Base-by-base conservation (phyloP, 805 yeast genomes). In the Metschnikowia shivogae region DNA sequence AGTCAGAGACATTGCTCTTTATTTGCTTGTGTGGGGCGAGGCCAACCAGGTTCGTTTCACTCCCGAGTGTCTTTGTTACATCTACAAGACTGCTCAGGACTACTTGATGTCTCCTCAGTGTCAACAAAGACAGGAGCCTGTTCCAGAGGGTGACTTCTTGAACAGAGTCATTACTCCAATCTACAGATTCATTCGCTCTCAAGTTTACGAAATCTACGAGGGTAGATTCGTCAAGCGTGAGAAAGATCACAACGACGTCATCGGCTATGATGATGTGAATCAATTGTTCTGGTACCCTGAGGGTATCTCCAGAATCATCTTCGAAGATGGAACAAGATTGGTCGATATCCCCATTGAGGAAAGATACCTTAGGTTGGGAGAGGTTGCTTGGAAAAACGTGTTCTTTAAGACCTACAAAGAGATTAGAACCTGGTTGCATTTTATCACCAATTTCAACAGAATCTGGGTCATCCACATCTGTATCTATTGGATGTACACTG, bases 271-370 rank as follows among this genome's bases (percentile, higher is more conserved):
- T 74, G 99, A 93, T 75, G 95, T 93, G 49, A 93, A 93, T 70
- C 99, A 93, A 76, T 78, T 93, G 58, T 93, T 95, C 73, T 93
- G 99, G 99, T 93, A 95, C 71, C 97, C 98, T 39, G 98, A 95
- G 72, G 99, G 99, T 77, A 86, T 93, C 54, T 84, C 95, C 48
- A 84, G 93, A 70, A 90, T 93, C 58, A 79, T 84, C 41, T 80
- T 92, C 59, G 93, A 86, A 63, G 98, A 93, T 64, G 97, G 96
- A 55, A 76, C 96, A 14, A 83, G 96, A 65, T 75, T 93, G 57
- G 87, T 90, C 42, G 98, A 93, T 58, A 72, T 90, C 58, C 95
- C 97, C 31, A 79, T 82, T 47, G 88, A 82, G 59, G 97, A 93
- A 70, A 86, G 99, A 68, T 95, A 81, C 65, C 76, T 81, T 60